phyloP scores from a whole-genome alignment of 495 filamentous ascomycete species.

The Bacidia gigantensis region DNA sequence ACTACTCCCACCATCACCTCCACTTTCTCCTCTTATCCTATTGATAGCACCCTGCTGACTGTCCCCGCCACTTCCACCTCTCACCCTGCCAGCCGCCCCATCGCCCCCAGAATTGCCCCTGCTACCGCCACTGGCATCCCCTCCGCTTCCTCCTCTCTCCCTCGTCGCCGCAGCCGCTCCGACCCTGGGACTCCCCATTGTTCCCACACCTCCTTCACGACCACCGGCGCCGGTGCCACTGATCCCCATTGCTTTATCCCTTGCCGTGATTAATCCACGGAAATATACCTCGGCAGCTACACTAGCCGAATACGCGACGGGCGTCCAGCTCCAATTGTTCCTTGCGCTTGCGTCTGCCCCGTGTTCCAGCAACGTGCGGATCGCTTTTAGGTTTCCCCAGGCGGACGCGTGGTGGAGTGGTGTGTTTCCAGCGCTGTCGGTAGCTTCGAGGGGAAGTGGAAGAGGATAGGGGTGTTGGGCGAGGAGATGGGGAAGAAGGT shows the following conservation, averaged over 20 bases:
- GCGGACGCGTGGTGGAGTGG: constrained; percentile 56
- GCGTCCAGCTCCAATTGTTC: constrained; percentile 61
- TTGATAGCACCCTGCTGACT: not conserved
- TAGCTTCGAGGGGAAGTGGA: constrained; percentile 2
- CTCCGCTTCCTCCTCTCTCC: constrained; percentile 8
- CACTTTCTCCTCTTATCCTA: constrained; percentile 3
- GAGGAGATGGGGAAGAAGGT: constrained; percentile 9
- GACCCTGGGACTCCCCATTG: not conserved
- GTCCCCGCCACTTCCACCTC: constrained; percentile 8
- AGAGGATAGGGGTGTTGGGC: constrained; percentile 4
- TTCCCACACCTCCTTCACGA: not conserved
- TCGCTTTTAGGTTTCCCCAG: constrained; percentile 56
- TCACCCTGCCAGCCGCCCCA: not conserved
- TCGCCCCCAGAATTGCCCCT: constrained; percentile 6
- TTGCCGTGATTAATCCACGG: constrained; percentile 41
- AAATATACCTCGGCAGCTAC: constrained; percentile 67
- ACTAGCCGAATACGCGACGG: constrained; percentile 56
- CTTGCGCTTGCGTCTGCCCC: constrained; percentile 50
- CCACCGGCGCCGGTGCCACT: constrained; percentile 20
- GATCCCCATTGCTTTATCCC: constrained; percentile 4
- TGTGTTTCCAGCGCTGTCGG: constrained; percentile 58
- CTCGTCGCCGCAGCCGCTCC: constrained; percentile 3
- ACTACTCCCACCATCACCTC: not conserved
- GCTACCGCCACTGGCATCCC: not conserved
- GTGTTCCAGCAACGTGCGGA: constrained; percentile 54